Evolutionary conservation across 2,329 filamentous ascomycete species (phyloP).

Genomic region (Magnaporthiopsis incrustans): DNA sequence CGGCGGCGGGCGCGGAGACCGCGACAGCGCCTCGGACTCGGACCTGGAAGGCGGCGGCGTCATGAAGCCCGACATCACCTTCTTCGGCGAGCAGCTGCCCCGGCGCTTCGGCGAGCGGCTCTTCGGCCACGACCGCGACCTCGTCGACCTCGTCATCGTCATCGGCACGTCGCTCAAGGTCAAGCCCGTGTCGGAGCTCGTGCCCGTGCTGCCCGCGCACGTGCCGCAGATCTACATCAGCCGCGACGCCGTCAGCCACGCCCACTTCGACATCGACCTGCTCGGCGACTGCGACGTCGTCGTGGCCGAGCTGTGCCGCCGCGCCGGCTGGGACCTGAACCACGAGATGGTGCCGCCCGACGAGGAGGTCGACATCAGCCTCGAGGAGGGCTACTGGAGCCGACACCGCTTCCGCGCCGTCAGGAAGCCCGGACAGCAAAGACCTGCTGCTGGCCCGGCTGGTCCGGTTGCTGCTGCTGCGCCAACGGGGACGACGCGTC

Average conservation of each 20-base stretch:
- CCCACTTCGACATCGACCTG: constrained; percentile 93
- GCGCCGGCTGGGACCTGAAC: constrained; percentile 69
- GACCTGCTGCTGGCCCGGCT: too few relatives aligned
- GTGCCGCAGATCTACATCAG: constrained; percentile 90
- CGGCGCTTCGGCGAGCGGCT: constrained; percentile 75
- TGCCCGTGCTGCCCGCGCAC: constrained; percentile 66
- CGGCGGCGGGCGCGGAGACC: constrained; percentile 22
- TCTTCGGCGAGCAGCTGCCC: constrained; percentile 88
- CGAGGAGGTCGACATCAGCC: constrained; percentile 50
- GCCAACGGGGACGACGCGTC: background rate
- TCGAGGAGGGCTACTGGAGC: constrained; percentile 37
- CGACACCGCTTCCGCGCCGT: constrained; percentile 22
- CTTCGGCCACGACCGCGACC: constrained; percentile 69
- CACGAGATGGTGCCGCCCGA: constrained; percentile 76
- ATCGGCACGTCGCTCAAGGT: constrained; percentile 97
- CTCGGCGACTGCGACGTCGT: constrained; percentile 93
- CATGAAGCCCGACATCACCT: constrained; percentile 97
- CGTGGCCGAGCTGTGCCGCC: constrained; percentile 75
- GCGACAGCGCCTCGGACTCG: constrained; percentile 34
- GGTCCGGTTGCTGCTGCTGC: too few relatives aligned
- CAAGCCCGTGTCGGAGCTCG: constrained; percentile 87
- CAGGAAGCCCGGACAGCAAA: background rate
- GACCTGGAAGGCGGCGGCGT: constrained; percentile 59
- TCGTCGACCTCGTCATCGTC: constrained; percentile 84
- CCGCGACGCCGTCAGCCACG: constrained; percentile 73